These are phyloP conservation scores for Komagataella pastoris DNA, from an alignment of 805 yeast genomes.

Conservation along the genomic window DNA sequence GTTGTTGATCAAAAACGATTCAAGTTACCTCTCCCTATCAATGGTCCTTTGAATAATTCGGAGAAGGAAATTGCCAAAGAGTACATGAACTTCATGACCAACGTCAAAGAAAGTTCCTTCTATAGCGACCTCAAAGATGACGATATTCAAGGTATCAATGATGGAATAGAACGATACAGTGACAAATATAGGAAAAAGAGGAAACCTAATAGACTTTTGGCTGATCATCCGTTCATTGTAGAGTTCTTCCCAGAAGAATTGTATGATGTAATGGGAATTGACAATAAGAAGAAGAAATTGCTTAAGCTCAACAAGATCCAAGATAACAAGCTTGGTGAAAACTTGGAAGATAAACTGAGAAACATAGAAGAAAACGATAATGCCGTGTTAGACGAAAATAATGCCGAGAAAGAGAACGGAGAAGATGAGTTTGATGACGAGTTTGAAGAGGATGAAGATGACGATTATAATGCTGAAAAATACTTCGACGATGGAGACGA, in stretches of 20 bases:
- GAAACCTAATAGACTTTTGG: conserved; percentile 56
- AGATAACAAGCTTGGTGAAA: conserved; percentile 24
- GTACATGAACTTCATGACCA: conserved; percentile 35
- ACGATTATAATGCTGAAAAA: conserved; percentile 69
- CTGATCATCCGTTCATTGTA: conserved; percentile 63
- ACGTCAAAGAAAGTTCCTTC: conserved; percentile 55
- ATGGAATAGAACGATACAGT: conserved; percentile 71
- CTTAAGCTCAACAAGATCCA: conserved; percentile 26
- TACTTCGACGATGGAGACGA: conserved; percentile 68
- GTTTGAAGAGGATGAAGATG: conserved; percentile 62
- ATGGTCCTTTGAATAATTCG: conserved; percentile 35
- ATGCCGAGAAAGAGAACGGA: conserved; percentile 23
- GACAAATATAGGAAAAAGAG: conserved; percentile 66
- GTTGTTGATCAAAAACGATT: conserved; percentile 20
- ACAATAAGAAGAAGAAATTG: conserved; percentile 37
- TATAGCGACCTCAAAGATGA: conserved; percentile 14
- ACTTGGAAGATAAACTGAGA: conserved; percentile 19
- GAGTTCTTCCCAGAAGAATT: conserved; percentile 72
- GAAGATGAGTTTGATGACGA: conserved; percentile 53
- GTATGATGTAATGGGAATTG: conserved; percentile 57
- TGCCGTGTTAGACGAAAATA: conserved; percentile 13
- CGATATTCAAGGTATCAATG: conserved; percentile 24
- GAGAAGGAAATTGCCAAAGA: conserved; percentile 44
- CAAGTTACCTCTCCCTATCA: conserved; percentile 45
- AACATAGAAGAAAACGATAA: conserved; percentile 27